A percentile compares a stretch with the other conserved stretches of the same genome.
Evolutionary conservation across 345 rosid genomes (phyloP).

Genomic region (Arabis hirsuta): DNA sequence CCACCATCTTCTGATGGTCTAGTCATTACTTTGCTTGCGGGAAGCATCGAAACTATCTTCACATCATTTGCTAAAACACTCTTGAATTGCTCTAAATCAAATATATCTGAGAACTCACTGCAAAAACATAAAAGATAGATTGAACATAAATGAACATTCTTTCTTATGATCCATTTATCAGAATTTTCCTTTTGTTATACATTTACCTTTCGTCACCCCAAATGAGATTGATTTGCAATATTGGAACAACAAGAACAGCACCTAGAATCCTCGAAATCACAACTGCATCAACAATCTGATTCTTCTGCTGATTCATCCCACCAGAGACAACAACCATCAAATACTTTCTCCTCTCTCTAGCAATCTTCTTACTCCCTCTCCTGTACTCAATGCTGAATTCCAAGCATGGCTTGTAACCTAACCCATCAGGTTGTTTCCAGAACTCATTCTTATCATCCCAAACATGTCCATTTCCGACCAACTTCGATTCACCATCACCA

Average conservation of each 20-base stretch:
- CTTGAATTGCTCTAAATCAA: slow-evolving; percentile 91
- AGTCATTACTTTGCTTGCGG: slow-evolving; percentile 79
- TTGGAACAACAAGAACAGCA: slow-evolving; percentile 93
- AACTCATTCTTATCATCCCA: slow-evolving; percentile 52
- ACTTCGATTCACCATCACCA: slow-evolving; percentile 26
- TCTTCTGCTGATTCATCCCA: slow-evolving; percentile 98
- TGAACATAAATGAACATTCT: too few species aligned
- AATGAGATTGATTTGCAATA: slow-evolving; percentile 91
- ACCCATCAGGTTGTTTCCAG: slow-evolving; percentile 96
- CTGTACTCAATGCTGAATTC: slow-evolving; percentile 59
- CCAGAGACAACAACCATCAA: slow-evolving; percentile 92
- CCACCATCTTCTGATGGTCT: slow-evolving; percentile 83
- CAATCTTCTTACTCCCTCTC: slow-evolving; percentile 50
- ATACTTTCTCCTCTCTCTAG: slow-evolving; percentile 61
- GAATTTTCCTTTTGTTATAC: neutral
- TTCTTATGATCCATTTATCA: neutral
- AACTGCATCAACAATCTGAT: slow-evolving; percentile 97
- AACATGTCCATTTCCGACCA: slow-evolving; percentile 16
- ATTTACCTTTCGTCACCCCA: slow-evolving; percentile 99
- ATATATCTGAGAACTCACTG: slow-evolving; percentile 96
- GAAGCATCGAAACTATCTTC: slow-evolving; percentile 80
- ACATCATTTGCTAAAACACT: slow-evolving; percentile 75
- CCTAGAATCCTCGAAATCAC: slow-evolving; percentile 96
- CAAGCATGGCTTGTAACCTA: slow-evolving; percentile 86
- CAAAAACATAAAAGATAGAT: slow-evolving; percentile 30